phyloP scores from a whole-genome alignment of 768 basidiomycete species.

The Hysterangium stoloniferum region DNA sequence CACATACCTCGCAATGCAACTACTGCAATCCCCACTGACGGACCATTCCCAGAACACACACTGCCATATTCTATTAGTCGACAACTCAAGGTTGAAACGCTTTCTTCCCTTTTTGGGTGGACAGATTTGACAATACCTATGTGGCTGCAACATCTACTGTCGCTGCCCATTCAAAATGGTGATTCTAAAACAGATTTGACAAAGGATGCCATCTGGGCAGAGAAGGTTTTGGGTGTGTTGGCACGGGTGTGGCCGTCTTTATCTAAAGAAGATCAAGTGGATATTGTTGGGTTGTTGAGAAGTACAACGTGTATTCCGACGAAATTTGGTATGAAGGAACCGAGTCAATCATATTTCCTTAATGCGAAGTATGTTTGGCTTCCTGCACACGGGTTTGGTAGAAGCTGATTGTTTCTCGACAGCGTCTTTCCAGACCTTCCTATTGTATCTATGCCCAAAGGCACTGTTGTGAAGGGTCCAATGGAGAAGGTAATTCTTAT shows the following conservation, averaged over 20 bases:
- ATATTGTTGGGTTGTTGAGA: conserved; percentile 42
- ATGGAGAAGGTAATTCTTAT: conserved; percentile 46
- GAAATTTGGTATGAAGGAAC: conserved; percentile 61
- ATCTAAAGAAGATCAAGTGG: conserved; percentile 36
- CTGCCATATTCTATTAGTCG: conserved; percentile 63
- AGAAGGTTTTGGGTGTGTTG: conserved; percentile 62
- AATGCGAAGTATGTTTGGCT: conserved; percentile 44
- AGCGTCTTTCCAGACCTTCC: conserved; percentile 81
- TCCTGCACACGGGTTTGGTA: too few relatives aligned
- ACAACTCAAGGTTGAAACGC: conserved; percentile 41
- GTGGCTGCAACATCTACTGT: conserved; percentile 66
- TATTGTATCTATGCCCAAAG: conserved; percentile 65
- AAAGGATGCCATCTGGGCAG: conserved; percentile 65
- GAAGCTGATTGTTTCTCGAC: neutral
- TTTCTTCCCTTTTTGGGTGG: conserved; percentile 64
- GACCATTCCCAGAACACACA: conserved; percentile 67
- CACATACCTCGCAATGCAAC: conserved; percentile 54
- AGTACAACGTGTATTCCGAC: conserved; percentile 56
- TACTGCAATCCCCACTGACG: conserved; percentile 55
- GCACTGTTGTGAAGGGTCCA: conserved; percentile 50
- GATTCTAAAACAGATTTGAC: conserved; percentile 54
- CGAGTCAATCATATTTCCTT: conserved; percentile 73
- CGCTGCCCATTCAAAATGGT: conserved; percentile 32
- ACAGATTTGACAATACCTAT: conserved; percentile 64
- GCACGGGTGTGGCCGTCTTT: conserved; percentile 69